Conservation (phyloP, 2,329 filamentous ascomycete genomes). For the Clonostachys byssicola region DNA sequence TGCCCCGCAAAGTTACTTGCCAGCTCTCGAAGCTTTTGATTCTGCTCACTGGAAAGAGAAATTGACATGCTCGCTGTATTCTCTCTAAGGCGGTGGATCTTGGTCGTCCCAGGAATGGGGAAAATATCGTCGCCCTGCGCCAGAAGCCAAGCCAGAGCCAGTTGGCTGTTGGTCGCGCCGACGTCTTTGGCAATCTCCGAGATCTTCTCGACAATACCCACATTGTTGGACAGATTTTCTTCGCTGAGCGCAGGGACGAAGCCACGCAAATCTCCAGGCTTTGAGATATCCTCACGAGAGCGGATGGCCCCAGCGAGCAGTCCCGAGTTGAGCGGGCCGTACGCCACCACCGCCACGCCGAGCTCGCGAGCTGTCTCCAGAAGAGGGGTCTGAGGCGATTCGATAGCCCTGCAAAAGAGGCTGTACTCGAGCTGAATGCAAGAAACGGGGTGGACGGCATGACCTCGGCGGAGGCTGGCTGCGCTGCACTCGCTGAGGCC, state of each 20-base stretch:
- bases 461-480: conserved; percentile 42
- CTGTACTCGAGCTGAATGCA: conserved; percentile 51
- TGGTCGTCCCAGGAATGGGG: conserved; percentile 46
- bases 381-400: conserved; percentile 39
- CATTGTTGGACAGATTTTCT: conserved; percentile 1
- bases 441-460: conserved; percentile 41
- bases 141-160: conserved; percentile 59
- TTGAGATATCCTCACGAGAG: neutral
- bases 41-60: neutral
- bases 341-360: conserved; percentile 48
- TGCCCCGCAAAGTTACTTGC: neutral
- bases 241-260: neutral
- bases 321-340: conserved; percentile 53
- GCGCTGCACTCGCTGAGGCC: conserved; percentile 43
- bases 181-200: conserved; percentile 26
- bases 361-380: conserved; percentile 49
- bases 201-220: neutral
- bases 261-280: neutral
- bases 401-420: conserved; percentile 25
- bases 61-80: conserved; percentile 15
- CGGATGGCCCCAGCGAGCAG: conserved; percentile 31
- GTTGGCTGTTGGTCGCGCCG: conserved; percentile 42
- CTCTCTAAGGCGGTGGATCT: conserved; percentile 31
- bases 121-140: conserved; percentile 53
- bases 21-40: neutral